phyloP scores from a whole-genome alignment of 345 rosid species.

The Dovyalis caffra region DNA sequence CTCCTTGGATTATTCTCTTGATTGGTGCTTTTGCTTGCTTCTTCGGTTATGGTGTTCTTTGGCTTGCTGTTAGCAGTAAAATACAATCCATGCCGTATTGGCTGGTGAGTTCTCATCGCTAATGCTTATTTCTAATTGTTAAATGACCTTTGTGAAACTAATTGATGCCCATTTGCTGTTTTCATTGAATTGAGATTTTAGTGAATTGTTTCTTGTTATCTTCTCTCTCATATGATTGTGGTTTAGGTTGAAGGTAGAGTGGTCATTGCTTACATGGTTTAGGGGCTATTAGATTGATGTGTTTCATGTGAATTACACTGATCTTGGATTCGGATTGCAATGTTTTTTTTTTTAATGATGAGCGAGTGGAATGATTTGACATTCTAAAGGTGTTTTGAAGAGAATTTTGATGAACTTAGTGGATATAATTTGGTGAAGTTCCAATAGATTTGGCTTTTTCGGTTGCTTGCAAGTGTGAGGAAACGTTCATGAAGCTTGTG shows the following conservation, averaged over 20 bases:
- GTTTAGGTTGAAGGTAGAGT: neutral
- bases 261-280: too few species aligned
- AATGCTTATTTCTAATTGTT: neutral
- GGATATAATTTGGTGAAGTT: constrained; percentile 5
- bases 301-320: too few species aligned
- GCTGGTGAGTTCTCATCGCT: constrained; percentile 47
- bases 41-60: constrained; percentile 61
- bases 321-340: too few species aligned
- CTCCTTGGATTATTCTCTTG: constrained; percentile 61
- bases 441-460: neutral
- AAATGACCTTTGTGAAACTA: neutral
- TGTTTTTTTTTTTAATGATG: too few species aligned
- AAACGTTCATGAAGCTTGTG: constrained; percentile 8
- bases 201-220: neutral
- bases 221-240: neutral
- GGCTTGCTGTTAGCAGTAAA: constrained; percentile 53
- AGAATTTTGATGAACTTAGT: neutral
- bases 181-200: neutral
- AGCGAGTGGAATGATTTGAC: too few species aligned
- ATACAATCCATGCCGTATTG: constrained; percentile 56
- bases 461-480: constrained; percentile 5
- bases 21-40: constrained; percentile 58
- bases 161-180: neutral
- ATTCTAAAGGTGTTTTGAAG: too few species aligned
- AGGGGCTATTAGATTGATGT: too few species aligned